Conservation (phyloP, 164 flowering plant species). For the Aristolochia fimbriata region DNA sequence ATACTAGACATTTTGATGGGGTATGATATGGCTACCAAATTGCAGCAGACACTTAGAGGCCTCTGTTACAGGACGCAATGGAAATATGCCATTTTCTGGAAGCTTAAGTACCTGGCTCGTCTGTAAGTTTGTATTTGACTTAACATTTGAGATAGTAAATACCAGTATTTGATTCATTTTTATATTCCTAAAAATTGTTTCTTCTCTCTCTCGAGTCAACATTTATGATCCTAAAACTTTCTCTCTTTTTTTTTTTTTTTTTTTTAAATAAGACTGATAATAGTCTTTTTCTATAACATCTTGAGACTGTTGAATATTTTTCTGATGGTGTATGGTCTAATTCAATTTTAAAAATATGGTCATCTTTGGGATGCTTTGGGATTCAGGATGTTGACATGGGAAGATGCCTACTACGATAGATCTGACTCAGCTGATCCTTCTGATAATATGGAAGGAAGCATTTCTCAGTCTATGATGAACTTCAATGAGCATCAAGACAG, state of each 20-base stretch:
- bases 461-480: background rate
- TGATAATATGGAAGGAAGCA: background rate
- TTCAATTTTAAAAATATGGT: too few species aligned
- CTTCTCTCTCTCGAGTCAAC: too few species aligned
- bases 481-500: slow-evolving; percentile 10
- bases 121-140: slow-evolving; percentile 34
- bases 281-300: too few species aligned
- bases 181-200: too few species aligned
- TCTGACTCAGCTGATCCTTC: slow-evolving; percentile 5
- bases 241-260: too few species aligned
- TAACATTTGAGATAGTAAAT: too few species aligned
- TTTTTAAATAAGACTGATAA: too few species aligned
- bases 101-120: slow-evolving; percentile 33
- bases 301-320: too few species aligned
- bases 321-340: too few species aligned
- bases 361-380: background rate
- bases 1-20: slow-evolving; percentile 24
- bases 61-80: slow-evolving; percentile 56
- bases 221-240: too few species aligned
- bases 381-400: slow-evolving; percentile 65
- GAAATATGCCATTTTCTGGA: slow-evolving; percentile 93
- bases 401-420: slow-evolving; percentile 53
- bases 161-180: too few species aligned
- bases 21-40: slow-evolving; percentile 14
- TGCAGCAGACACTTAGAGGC: slow-evolving; percentile 49